phyloP scores from a whole-genome alignment of 805 yeast species.

The Sugiyamaella valdiviana region DNA sequence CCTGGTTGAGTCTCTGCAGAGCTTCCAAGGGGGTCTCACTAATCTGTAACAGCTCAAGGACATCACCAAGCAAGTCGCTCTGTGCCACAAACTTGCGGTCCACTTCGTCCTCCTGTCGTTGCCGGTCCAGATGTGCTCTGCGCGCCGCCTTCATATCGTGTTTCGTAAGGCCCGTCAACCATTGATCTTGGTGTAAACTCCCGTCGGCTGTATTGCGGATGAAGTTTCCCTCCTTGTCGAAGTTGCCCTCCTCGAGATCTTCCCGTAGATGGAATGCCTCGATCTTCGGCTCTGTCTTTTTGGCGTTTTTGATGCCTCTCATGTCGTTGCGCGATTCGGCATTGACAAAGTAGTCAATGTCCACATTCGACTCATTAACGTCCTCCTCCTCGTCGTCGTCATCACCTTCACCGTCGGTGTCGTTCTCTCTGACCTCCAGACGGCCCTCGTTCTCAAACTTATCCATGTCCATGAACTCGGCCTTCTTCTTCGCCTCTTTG shows the following conservation, averaged over 20 bases:
- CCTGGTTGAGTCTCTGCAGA: constrained; percentile 37
- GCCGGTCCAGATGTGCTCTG: constrained; percentile 31
- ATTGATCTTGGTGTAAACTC: constrained; percentile 35
- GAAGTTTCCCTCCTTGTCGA: constrained; percentile 58
- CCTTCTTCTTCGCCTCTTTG: constrained; percentile 16
- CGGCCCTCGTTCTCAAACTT: constrained; percentile 31
- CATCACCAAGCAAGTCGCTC: constrained; percentile 25
- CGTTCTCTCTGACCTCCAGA: constrained; percentile 23
- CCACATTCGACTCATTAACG: constrained; percentile 18
- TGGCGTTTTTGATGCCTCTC: constrained; percentile 10
- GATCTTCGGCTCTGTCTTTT: constrained; percentile 36
- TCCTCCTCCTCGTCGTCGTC: constrained; percentile 26
- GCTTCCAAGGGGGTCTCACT: constrained; percentile 58
- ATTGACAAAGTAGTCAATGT: constrained; percentile 19
- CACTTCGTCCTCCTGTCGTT: constrained; percentile 12
- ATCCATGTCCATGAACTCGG: constrained; percentile 33
- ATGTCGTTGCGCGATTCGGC: constrained; percentile 13
- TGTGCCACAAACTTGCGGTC: constrained; percentile 12
- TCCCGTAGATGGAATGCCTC: constrained; percentile 58
- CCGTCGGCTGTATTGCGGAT: constrained; percentile 38
- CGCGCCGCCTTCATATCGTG: constrained; percentile 36
- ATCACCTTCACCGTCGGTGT: constrained; percentile 23
- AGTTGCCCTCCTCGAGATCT: constrained; percentile 53
- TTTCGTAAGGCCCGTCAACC: constrained; percentile 35
- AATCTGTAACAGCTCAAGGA: constrained; percentile 47